These are phyloP conservation scores for Ilex aquifolium DNA, from an alignment of 257 asterid genomes.

Conservation along the genomic window DNA sequence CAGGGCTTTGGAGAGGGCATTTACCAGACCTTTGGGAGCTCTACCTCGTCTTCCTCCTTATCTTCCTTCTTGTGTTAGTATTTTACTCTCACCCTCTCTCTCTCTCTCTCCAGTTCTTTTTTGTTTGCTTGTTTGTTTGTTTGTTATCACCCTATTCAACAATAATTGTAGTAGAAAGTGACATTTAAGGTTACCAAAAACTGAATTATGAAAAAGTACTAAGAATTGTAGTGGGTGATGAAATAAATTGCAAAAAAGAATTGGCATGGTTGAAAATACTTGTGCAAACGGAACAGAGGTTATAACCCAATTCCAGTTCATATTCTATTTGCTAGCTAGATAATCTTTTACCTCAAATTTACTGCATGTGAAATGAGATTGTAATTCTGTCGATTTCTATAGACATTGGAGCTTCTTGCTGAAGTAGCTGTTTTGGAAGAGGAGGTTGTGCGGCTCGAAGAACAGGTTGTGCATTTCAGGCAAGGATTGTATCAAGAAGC, in stretches of 20 bases:
- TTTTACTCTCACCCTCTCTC: neutral
- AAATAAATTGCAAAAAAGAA: too few relatives aligned
- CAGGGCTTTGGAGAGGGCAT: conserved; percentile 89
- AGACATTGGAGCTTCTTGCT: conserved; percentile 95
- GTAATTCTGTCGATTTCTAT: conserved; percentile 13
- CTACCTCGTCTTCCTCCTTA: conserved; percentile 95
- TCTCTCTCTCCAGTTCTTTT: neutral
- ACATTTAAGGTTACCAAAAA: neutral
- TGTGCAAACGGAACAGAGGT: neutral
- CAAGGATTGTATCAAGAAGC: conserved; percentile 95
- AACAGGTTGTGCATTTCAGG: conserved; percentile 71
- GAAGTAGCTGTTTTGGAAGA: conserved; percentile 98
- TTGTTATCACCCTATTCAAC: too few relatives aligned
- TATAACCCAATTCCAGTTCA: neutral
- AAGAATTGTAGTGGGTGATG: too few relatives aligned
- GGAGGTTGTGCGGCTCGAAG: conserved; percentile 93
- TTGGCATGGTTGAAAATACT: neutral
- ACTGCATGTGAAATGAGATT: neutral
- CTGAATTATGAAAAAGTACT: neutral
- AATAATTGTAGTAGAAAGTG: too few relatives aligned
- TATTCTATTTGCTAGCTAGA: neutral
- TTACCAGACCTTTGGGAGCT: conserved; percentile 83
- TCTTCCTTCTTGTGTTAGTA: conserved; percentile 76
- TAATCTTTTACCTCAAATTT: neutral
- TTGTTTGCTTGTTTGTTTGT: neutral